Evolutionary conservation across 1,139 yeast species (phyloP).

Genomic region (Lodderomyces orthopsilosis): DNA sequence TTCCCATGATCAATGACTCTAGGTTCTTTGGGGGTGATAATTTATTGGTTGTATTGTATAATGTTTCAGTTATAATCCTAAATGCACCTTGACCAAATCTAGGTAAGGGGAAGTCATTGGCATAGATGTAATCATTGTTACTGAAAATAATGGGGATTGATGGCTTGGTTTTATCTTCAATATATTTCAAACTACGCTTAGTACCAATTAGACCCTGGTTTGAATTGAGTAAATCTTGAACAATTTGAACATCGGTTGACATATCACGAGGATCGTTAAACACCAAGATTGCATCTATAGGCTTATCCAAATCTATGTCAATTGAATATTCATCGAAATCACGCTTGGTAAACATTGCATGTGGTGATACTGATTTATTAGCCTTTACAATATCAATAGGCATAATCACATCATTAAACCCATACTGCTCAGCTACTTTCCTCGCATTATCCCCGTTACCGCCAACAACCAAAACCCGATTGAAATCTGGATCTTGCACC

Average conservation of each 20-base stretch:
- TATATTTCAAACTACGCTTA: constrained; percentile 25
- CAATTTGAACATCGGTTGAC: constrained; percentile 81
- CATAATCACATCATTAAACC: constrained; percentile 74
- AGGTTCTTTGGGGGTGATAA: constrained; percentile 41
- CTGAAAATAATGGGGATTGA: constrained; percentile 80
- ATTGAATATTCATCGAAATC: constrained; percentile 49
- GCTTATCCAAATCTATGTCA: constrained; percentile 29
- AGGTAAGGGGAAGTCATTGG: constrained; percentile 75
- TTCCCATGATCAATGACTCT: constrained; percentile 69
- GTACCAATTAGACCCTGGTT: constrained; percentile 68
- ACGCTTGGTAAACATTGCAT: constrained; percentile 50
- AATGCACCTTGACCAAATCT: constrained; percentile 95
- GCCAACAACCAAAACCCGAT: constrained; percentile 78
- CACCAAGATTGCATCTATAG: constrained; percentile 77
- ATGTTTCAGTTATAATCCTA: constrained; percentile 58
- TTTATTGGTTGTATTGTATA: constrained; percentile 58
- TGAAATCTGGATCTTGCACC: constrained; percentile 40
- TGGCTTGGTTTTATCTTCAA: constrained; percentile 38
- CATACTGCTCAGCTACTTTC: constrained; percentile 71
- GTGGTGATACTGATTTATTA: constrained; percentile 69
- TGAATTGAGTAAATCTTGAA: constrained; percentile 68
- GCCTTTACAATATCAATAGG: constrained; percentile 67
- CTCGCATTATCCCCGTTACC: constrained; percentile 72
- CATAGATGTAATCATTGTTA: constrained; percentile 88
- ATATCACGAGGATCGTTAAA: constrained; percentile 92